Conservation (phyloP, 495 filamentous ascomycete genomes). For the Hypoxylon lenormandii region DNA sequence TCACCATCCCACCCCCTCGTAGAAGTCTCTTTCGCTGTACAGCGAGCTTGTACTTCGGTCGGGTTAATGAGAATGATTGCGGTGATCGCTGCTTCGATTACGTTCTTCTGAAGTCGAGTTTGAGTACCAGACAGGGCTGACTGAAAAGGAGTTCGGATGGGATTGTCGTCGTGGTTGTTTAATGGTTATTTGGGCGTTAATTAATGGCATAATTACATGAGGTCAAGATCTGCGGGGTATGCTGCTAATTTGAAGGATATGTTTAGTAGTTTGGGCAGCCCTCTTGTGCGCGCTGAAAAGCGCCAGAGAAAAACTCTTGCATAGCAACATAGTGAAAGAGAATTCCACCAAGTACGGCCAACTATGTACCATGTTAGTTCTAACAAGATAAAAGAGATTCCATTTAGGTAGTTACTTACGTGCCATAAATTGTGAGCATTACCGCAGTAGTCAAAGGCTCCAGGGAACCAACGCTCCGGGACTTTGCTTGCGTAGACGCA, state of each 20-base stretch:
- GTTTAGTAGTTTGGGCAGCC: conserved; percentile 62
- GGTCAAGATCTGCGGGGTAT: background rate
- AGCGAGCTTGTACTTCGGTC: conserved; percentile 1
- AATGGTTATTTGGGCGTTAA: conserved; percentile 3
- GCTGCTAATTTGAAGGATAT: conserved; percentile 13
- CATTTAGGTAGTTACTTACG: conserved; percentile 56
- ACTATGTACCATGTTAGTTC: conserved; percentile 35
- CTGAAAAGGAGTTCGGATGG: background rate
- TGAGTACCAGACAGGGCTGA: background rate
- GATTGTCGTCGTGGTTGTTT: background rate
- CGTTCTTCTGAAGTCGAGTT: conserved; percentile 23
- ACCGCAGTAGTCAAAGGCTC: conserved; percentile 92
- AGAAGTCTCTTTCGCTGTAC: conserved; percentile 37
- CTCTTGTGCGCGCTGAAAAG: conserved; percentile 76
- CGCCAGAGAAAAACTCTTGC: conserved; percentile 89
- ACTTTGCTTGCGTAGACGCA: conserved; percentile 91
- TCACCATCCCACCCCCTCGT: conserved; percentile 15
- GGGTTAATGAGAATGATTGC: conserved; percentile 15
- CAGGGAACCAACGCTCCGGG: conserved; percentile 91
- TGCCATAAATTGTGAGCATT: conserved; percentile 99
- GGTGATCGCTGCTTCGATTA: conserved; percentile 17
- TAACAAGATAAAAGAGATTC: background rate
- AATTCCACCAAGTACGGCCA: conserved; percentile 92
- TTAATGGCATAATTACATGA: conserved; percentile 7
- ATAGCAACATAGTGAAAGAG: conserved; percentile 95